These are phyloP conservation scores for Corymbia maculata DNA, from an alignment of 345 rosid genomes.

Conservation along the genomic window DNA sequence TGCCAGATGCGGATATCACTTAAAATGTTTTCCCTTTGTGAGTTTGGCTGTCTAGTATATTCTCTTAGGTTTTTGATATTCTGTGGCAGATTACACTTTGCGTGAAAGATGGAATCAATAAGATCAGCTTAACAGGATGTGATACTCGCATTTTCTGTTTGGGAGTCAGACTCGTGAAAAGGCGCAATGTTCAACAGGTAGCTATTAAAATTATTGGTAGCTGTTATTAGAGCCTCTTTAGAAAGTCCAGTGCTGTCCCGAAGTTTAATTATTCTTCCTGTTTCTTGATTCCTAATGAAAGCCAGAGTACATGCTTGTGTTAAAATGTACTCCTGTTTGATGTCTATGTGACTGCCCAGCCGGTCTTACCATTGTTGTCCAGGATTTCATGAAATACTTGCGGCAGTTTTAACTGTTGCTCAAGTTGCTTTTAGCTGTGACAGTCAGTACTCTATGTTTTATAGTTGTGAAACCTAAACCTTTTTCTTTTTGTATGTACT, in stretches of 20 bases:
- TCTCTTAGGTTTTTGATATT: not conserved
- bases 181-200: conserved; percentile 78
- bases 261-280: not conserved
- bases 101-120: conserved; percentile 73
- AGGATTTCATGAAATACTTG: not conserved
- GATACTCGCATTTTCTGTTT: conserved; percentile 86
- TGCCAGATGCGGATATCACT: not conserved
- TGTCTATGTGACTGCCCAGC: not conserved
- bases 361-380: not conserved
- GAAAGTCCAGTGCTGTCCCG: not conserved
- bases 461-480: not conserved
- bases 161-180: conserved; percentile 81
- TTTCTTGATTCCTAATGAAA: not conserved
- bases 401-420: not conserved
- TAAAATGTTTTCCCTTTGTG: not conserved
- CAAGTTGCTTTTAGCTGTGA: not conserved
- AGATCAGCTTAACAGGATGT: conserved; percentile 63
- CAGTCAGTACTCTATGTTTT: not conserved
- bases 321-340: not conserved
- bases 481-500: not conserved
- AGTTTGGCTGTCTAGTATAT: not conserved
- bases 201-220: not conserved
- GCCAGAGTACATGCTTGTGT: not conserved
- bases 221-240: not conserved
- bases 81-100: conserved; percentile 59